phyloP scores from a whole-genome alignment of 352 stramenopile species.

The Phytopythium kandeliae region DNA sequence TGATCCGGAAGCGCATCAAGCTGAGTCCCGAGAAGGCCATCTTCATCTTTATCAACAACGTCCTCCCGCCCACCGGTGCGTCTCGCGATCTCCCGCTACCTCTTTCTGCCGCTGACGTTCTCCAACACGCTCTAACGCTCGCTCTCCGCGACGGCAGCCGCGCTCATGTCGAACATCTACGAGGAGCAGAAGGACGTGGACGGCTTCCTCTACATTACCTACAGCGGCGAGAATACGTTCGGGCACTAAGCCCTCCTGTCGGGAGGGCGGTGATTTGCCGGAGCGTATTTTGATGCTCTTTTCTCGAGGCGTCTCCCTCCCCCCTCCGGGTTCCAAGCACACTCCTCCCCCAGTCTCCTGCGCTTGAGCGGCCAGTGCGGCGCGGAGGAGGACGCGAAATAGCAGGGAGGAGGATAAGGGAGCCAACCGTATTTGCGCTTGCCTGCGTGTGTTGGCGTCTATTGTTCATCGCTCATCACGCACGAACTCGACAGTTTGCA shows the following conservation, averaged over 20 bases:
- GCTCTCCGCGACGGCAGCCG: constrained; percentile 32
- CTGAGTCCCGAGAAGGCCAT: constrained; percentile 96
- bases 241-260: constrained; percentile 53
- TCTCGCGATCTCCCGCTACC: background rate
- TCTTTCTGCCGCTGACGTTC: background rate
- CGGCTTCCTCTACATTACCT: constrained; percentile 99
- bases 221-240: constrained; percentile 99
- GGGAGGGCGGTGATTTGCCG: constrained; percentile 4
- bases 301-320: background rate
- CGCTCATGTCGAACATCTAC: constrained; percentile 99
- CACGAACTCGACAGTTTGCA: constrained; percentile 58
- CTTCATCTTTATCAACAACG: constrained; percentile 99
- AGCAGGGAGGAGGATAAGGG: background rate
- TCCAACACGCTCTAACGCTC: background rate
- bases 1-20: constrained; percentile 99
- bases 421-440: constrained; percentile 17
- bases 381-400: background rate
- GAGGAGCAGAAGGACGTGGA: constrained; percentile 99
- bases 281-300: constrained; percentile 29
- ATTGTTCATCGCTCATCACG: no score
- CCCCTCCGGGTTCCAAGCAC: background rate
- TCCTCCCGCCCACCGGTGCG: constrained; percentile 93
- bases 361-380: background rate
- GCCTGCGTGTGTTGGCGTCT: background rate
- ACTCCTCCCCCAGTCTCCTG: background rate